Conservation (phyloP, 306 rosid species). For the Pueraria montana region DNA sequence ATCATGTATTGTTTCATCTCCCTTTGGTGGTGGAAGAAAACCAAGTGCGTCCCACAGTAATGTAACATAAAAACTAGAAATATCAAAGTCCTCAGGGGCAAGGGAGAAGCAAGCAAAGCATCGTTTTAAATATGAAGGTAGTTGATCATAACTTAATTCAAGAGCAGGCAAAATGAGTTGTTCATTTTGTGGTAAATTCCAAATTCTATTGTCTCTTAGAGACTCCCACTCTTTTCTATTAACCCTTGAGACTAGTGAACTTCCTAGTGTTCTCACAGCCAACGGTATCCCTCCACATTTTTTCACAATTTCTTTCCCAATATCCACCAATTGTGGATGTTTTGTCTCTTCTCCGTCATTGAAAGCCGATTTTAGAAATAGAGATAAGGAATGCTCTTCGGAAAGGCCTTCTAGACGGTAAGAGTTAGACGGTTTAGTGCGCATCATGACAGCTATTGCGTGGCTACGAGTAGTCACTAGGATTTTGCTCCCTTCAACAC, state of each 20-base stretch:
- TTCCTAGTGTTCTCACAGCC: background rate
- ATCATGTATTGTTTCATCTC: background rate
- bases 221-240: background rate
- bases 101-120: conserved; percentile 21
- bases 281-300: conserved; percentile 1
- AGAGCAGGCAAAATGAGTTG: background rate
- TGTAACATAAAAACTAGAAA: background rate
- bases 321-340: background rate
- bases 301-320: background rate
- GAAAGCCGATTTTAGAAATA: background rate
- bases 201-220: background rate
- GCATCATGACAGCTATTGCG: background rate
- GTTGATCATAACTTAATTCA: background rate
- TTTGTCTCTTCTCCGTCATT: background rate
- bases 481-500: background rate
- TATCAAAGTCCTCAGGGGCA: background rate
- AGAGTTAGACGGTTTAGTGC: background rate
- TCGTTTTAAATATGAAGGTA: background rate
- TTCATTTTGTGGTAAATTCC: background rate
- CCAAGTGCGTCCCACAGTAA: conserved; percentile 24
- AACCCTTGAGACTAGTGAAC: background rate
- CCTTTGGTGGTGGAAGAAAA: conserved; percentile 2
- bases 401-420: background rate
- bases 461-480: background rate
- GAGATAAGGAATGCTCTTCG: background rate